Conservation (phyloP, 1,284 basidiomycete species). For the Apiotrichum montevideense region DNA sequence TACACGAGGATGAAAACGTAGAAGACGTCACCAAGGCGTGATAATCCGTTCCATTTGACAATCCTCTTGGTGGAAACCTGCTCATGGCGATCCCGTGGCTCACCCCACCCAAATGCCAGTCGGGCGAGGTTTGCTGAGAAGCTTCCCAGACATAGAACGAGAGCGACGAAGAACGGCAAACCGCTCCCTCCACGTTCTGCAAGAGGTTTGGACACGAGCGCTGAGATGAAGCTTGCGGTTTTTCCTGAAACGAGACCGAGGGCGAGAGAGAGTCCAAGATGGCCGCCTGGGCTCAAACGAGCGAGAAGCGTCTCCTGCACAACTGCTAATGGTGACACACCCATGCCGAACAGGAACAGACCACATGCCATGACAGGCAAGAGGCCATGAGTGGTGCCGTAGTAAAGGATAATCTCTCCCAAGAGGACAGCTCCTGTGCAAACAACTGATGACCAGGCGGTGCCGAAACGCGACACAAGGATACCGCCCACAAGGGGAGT, state of each 20-base stretch:
- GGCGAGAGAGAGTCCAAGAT: slow-evolving; percentile 69
- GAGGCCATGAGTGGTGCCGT: slow-evolving; percentile 16
- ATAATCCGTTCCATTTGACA: slow-evolving; percentile 24
- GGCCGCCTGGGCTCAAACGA: slow-evolving; percentile 61
- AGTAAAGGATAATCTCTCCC: slow-evolving; percentile 49
- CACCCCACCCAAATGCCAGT: slow-evolving; percentile 59
- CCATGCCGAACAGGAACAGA: slow-evolving; percentile 66
- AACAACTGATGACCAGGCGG: slow-evolving; percentile 54
- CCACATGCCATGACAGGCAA: slow-evolving; percentile 27
- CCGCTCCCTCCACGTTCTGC: slow-evolving; percentile 54
- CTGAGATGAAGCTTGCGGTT: slow-evolving; percentile 65
- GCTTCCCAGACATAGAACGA: slow-evolving; percentile 57
- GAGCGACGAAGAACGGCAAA: slow-evolving; percentile 68
- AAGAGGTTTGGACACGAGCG: slow-evolving; percentile 54
- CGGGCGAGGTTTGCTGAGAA: slow-evolving; percentile 64
- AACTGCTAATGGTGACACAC: slow-evolving; percentile 64
- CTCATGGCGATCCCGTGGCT: slow-evolving; percentile 56
- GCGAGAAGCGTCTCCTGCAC: slow-evolving; percentile 53
- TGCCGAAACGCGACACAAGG: slow-evolving; percentile 56
- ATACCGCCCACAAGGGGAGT: slow-evolving; percentile 67
- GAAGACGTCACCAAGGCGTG: slow-evolving; percentile 64
- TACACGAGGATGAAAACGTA: slow-evolving; percentile 58
- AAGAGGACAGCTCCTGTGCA: slow-evolving; percentile 64
- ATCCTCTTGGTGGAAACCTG: slow-evolving; percentile 25
- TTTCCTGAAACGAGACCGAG: slow-evolving; percentile 72